phyloP scores from a whole-genome alignment of 768 basidiomycete genomes.

The Podaxis mareebaensis region DNA sequence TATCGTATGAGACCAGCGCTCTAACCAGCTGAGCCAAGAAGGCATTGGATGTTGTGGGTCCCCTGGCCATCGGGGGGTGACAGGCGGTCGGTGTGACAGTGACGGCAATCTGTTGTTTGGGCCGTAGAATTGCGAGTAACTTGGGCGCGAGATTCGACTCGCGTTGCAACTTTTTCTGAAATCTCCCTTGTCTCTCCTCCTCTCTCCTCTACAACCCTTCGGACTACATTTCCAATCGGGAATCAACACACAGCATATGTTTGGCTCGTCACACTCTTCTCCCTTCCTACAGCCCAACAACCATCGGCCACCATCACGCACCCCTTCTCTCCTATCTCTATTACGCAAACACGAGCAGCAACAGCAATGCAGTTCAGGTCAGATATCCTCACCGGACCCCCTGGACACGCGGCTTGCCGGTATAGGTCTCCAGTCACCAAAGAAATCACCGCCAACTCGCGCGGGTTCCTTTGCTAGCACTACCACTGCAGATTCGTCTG shows the following conservation, averaged over 20 bases:
- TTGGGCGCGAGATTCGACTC: neutral
- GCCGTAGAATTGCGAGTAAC: neutral
- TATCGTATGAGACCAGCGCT: slow-evolving; percentile 10
- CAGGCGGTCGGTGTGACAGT: neutral
- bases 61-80: neutral
- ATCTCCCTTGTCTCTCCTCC: neutral
- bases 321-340: slow-evolving; percentile 9
- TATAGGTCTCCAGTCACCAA: slow-evolving; percentile 9
- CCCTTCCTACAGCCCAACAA: neutral
- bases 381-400: slow-evolving; percentile 2
- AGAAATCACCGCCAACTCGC: neutral
- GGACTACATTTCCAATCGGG: neutral
- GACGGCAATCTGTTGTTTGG: neutral
- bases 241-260: neutral
- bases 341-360: slow-evolving; percentile 4
- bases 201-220: neutral
- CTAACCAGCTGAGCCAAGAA: slow-evolving; percentile 16
- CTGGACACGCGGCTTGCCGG: neutral
- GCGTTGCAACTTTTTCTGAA: neutral
- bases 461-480: neutral
- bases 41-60: neutral
- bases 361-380: neutral
- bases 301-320: slow-evolving; percentile 7
- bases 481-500: neutral
- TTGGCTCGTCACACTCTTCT: neutral